phyloP scores from a whole-genome alignment of 2,329 filamentous ascomycete genomes.

The Fusarium sp. region DNA sequence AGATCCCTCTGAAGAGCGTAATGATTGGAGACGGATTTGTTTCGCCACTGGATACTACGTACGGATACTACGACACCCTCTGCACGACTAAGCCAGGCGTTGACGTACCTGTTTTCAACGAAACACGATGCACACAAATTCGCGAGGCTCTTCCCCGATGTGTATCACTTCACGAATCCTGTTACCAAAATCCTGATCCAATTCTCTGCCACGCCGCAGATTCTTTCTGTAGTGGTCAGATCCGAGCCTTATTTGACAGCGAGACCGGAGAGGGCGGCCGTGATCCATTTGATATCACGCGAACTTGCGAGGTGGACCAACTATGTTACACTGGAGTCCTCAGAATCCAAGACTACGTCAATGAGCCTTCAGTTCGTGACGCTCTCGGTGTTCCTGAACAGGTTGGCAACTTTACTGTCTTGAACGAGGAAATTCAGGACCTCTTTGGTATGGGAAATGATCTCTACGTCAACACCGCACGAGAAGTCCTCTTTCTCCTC shows the following conservation, averaged over 20 bases:
- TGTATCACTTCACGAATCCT: conserved; percentile 28
- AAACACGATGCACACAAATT: conserved; percentile 27
- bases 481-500: conserved; percentile 21
- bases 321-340: not conserved
- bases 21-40: conserved; percentile 38
- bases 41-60: conserved; percentile 31
- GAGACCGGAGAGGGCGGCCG: not conserved
- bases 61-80: conserved; percentile 37
- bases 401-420: not conserved
- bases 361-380: not conserved
- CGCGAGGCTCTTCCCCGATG: conserved; percentile 34
- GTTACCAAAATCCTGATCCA: conserved; percentile 33
- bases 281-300: not conserved
- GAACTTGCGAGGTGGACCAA: not conserved
- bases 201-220: conserved; percentile 27
- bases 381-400: not conserved
- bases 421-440: not conserved
- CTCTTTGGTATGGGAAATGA: conserved; percentile 13
- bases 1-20: conserved; percentile 24
- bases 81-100: conserved; percentile 36
- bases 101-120: conserved; percentile 26
- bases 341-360: not conserved
- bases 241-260: not conserved
- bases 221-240: conserved; percentile 19
- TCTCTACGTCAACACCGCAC: conserved; percentile 10